A percentile compares a stretch with the other conserved stretches of the same genome.
Conservation (phyloP, 257 asterid genomes). For the Scutellaria galericulata region DNA sequence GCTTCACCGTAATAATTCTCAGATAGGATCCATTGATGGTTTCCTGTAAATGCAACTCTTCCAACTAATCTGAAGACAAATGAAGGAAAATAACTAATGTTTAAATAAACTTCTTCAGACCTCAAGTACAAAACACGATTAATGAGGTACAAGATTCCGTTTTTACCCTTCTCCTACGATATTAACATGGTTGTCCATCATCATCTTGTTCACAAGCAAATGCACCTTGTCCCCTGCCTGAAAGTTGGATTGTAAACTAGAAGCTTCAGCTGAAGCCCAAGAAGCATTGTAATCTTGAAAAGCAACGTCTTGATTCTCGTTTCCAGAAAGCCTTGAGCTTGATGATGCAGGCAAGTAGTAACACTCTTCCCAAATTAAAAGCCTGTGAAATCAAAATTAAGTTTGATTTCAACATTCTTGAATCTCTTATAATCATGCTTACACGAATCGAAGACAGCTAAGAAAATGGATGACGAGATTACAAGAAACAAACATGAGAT, state of each 20-base stretch:
- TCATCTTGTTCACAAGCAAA: slow-evolving; percentile 84
- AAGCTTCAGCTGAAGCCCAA: slow-evolving; percentile 49
- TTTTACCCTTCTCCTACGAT: slow-evolving; percentile 89
- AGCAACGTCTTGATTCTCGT: slow-evolving; percentile 32
- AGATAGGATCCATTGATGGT: slow-evolving; percentile 75
- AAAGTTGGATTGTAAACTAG: slow-evolving; percentile 38
- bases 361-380: slow-evolving; percentile 93
- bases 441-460: not conserved
- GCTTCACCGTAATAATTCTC: slow-evolving; percentile 52
- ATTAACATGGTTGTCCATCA: slow-evolving; percentile 76
- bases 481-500: slow-evolving; percentile 36
- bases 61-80: slow-evolving; percentile 74
- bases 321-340: slow-evolving; percentile 40
- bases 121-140: not conserved
- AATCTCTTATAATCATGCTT: not conserved
- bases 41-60: slow-evolving; percentile 82
- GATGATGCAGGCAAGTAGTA: slow-evolving; percentile 57
- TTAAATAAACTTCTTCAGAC: not conserved
- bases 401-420: slow-evolving; percentile 22
- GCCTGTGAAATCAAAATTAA: slow-evolving; percentile 54
- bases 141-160: not conserved
- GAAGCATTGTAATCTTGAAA: slow-evolving; percentile 46
- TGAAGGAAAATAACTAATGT: slow-evolving; percentile 8
- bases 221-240: slow-evolving; percentile 55
- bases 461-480: slow-evolving; percentile 18